Conservation (phyloP, 371 early-diverging fungal species). For the Mortierella sp. region DNA sequence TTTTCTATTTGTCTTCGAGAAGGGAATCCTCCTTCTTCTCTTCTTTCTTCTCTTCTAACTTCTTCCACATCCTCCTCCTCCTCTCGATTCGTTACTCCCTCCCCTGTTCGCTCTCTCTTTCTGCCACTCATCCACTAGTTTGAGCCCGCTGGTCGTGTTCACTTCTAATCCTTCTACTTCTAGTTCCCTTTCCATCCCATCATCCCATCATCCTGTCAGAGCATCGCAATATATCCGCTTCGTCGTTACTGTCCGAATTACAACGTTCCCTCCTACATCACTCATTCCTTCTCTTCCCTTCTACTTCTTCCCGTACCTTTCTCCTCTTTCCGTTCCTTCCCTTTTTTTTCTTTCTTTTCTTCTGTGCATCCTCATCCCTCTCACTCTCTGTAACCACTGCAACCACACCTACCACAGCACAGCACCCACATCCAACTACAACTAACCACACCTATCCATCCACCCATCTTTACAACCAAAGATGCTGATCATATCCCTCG, state of each 20-base stretch:
- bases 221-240: no score
- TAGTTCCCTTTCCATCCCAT: no score
- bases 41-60: neutral
- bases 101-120: neutral
- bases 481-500: neutral
- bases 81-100: neutral
- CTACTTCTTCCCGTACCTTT: constrained; percentile 3
- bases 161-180: no score
- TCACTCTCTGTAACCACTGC: neutral
- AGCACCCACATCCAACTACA: no score
- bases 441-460: no score
- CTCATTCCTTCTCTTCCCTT: neutral
- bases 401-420: neutral
- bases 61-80: neutral
- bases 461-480: neutral
- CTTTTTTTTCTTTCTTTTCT: neutral
- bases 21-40: neutral
- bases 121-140: no score
- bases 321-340: neutral
- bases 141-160: no score
- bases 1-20: neutral
- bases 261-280: constrained; percentile 1
- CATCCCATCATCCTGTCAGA: no score
- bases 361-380: neutral
- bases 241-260: neutral